Base-by-base conservation (phyloP, 345 rosid species). In the Melastoma malabathricum region DNA sequence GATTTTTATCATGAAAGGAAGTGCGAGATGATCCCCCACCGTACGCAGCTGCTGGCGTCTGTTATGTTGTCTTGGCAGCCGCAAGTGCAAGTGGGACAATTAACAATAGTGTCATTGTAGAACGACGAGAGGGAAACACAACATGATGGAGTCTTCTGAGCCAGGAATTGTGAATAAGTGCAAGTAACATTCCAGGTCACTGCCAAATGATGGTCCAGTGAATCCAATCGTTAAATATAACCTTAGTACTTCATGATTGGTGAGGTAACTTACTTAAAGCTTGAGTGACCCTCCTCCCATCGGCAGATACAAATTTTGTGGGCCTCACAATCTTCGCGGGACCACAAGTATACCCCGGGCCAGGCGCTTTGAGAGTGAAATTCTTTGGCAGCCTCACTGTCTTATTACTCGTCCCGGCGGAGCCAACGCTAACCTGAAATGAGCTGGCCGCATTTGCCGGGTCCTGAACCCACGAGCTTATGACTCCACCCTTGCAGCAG, bases 401-500 rank as follows among this genome's bases (percentile, higher is more conserved):
- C 52, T 23, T 74, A 45, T n/a, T 29, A 6, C 55, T 57, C 6
- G 20, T 74, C 46, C 92, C 84, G 48, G 84, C 77, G 4, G 17
- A 6, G 34, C 92, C 87, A 17, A 78, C 73, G 6, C 71, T 60
- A 31, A 83, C 25, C 69, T 70, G 84, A 58, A 83, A 83, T 15
- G 84, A 41, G 38, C 79, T 70, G 3, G 59, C 71, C 2, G 76
- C 77, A 50, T 53, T 60, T 23, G 65, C 70, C 18, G 71, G 74
- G 60, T 76, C 78, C 50, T 73, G 78, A 13, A 20, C 70, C 74
- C 65, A 67, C 2, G 87, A 75, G 48, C 60, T 75, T 14, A 83
- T 51, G 10, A 80, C 73, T 6, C 93, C 83, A 14, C 76, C 80
- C 70, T 72, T 83, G 77, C 92, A 80, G 69, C 92, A 77, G 59